Evolutionary conservation across 164 flowering plant species (phyloP).

Genomic region (Akebia trifoliata): DNA sequence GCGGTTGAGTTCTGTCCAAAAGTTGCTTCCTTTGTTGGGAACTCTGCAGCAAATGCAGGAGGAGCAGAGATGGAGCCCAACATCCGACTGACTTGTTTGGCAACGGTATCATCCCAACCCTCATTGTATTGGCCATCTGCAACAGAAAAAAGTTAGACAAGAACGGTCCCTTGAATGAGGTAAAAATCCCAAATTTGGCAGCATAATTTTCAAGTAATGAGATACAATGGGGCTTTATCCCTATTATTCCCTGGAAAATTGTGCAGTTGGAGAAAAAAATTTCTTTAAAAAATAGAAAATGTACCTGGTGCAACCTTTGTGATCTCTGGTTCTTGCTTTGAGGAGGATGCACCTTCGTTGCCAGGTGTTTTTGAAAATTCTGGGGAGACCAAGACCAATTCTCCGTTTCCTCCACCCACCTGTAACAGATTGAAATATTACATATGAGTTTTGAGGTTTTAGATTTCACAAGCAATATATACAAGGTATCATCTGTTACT

Average conservation of each 20-base stretch:
- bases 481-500: background rate
- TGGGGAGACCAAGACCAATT: constrained; percentile 1
- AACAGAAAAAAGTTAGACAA: constrained; percentile 16
- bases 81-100: constrained; percentile 39
- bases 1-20: constrained; percentile 29
- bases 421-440: background rate
- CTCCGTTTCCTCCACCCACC: constrained; percentile 18
- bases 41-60: constrained; percentile 59
- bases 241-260: too few species aligned
- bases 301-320: constrained; percentile 27
- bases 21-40: constrained; percentile 41
- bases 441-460: background rate
- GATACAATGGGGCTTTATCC: too few species aligned
- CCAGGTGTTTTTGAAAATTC: constrained; percentile 14
- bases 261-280: too few species aligned
- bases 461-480: background rate
- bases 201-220: too few species aligned
- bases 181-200: too few species aligned
- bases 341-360: constrained; percentile 37
- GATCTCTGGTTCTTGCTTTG: constrained; percentile 27
- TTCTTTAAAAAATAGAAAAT: too few species aligned
- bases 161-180: too few species aligned
- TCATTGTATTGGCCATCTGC: constrained; percentile 33
- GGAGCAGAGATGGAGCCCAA: constrained; percentile 56
- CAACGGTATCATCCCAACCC: constrained; percentile 21